A percentile compares a stretch with the other conserved stretches of the same genome.
Conservation (phyloP, 805 yeast species). For the Teunomyces panamensis region DNA sequence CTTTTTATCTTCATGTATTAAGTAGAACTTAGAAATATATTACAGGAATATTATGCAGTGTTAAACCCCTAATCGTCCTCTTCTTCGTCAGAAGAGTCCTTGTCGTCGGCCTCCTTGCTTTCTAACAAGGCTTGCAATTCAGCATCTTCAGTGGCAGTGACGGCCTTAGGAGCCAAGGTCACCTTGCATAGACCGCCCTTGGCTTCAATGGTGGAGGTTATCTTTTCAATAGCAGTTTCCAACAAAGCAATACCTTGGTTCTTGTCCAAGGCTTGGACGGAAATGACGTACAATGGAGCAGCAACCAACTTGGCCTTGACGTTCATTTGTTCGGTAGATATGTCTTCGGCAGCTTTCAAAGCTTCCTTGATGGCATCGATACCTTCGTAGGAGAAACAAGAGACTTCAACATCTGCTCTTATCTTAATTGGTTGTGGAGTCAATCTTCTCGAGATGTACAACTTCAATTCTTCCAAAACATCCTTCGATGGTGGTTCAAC, state of each 20-base stretch:
- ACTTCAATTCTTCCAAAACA: slow-evolving; percentile 77
- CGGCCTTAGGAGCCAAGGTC: slow-evolving; percentile 98
- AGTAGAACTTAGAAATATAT: slow-evolving; percentile 13
- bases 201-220: slow-evolving; percentile 63
- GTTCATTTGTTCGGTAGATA: slow-evolving; percentile 80
- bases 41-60: slow-evolving; percentile 11
- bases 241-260: slow-evolving; percentile 79
- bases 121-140: slow-evolving; percentile 95
- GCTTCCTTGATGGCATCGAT: slow-evolving; percentile 95
- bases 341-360: slow-evolving; percentile 77
- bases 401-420: slow-evolving; percentile 97
- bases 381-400: slow-evolving; percentile 96
- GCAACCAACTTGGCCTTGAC: slow-evolving; percentile 95
- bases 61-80: slow-evolving; percentile 32
- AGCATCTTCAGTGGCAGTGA: slow-evolving; percentile 97
- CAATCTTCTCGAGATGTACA: slow-evolving; percentile 86
- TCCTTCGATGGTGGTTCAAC: slow-evolving; percentile 69
- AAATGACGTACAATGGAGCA: slow-evolving; percentile 92
- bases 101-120: slow-evolving; percentile 85
- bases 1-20: slow-evolving; percentile 5
- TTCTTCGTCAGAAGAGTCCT: slow-evolving; percentile 80
- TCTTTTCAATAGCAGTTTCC: slow-evolving; percentile 74
- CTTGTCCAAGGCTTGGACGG: slow-evolving; percentile 91
- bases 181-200: slow-evolving; percentile 86
- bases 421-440: slow-evolving; percentile 98